These are phyloP conservation scores for Galeopsis tetrahit DNA, from an alignment of 257 asterid genomes.

Conservation along the genomic window DNA sequence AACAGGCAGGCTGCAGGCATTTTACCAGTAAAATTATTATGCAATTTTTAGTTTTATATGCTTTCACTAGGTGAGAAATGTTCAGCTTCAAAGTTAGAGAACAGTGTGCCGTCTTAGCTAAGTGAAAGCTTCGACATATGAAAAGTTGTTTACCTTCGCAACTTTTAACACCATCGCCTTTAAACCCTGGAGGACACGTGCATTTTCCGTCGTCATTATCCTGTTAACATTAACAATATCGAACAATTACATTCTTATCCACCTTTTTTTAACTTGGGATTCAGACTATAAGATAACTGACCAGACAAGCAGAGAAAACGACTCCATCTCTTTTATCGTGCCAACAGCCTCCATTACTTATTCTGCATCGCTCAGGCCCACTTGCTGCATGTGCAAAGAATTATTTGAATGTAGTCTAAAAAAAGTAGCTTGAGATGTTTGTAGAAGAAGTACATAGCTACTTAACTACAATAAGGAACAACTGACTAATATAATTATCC, in stretches of 20 bases:
- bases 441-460: conserved; percentile 2
- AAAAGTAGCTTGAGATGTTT: conserved; percentile 20
- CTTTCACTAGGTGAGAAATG: conserved; percentile 8
- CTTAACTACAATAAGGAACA: conserved; percentile 7
- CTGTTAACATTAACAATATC: conserved; percentile 41
- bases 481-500: not conserved
- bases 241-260: conserved; percentile 14
- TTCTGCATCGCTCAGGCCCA: conserved; percentile 76
- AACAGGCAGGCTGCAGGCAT: not conserved
- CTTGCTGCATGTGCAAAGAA: conserved; percentile 44
- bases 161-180: conserved; percentile 77
- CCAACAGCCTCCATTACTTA: conserved; percentile 95
- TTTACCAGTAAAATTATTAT: not conserved
- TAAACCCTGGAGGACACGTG: conserved; percentile 80
- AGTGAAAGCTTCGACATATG: not conserved
- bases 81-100: not conserved
- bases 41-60: not conserved
- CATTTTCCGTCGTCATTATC: conserved; percentile 75
- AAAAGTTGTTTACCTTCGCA: conserved; percentile 66
- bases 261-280: conserved; percentile 21
- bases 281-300: conserved; percentile 42
- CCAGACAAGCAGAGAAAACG: conserved; percentile 83
- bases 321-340: conserved; percentile 63
- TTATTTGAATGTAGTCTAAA: not conserved
- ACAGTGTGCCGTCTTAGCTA: not conserved